A percentile compares a stretch with the other conserved stretches of the same genome.
Evolutionary conservation across 1,284 basidiomycete species (phyloP).

Genomic region (Gymnopus androsaceus): DNA sequence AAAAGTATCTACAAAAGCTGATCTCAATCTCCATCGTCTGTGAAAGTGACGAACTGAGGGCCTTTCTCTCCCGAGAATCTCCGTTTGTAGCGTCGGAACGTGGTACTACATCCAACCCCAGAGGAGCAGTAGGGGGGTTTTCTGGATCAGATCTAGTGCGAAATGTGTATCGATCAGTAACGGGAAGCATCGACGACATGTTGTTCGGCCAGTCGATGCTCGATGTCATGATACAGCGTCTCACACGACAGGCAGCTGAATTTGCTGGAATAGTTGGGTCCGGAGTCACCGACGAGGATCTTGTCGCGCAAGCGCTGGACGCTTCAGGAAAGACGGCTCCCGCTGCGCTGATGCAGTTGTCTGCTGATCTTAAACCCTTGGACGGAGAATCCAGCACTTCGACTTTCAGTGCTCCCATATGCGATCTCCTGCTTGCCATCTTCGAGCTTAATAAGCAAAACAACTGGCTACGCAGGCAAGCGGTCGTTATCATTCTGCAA

Average conservation of each 20-base stretch:
- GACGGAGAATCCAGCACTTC: constrained; percentile 86
- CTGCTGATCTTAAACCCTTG: constrained; percentile 74
- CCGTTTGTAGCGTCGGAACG: constrained; percentile 66
- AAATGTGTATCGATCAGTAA: constrained; percentile 84
- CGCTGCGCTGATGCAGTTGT: constrained; percentile 66
- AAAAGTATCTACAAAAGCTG: constrained; percentile 86
- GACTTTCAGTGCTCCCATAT: constrained; percentile 90
- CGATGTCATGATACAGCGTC: constrained; percentile 87
- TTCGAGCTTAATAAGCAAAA: constrained; percentile 95
- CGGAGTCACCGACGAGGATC: constrained; percentile 79
- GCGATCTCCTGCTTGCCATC: constrained; percentile 88
- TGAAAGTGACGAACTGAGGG: constrained; percentile 79
- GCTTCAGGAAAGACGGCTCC: constrained; percentile 64
- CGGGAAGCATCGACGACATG: constrained; percentile 92
- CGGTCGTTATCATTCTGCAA: constrained; percentile 94
- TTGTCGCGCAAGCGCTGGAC: constrained; percentile 77
- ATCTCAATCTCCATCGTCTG: constrained; percentile 77
- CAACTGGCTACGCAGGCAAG: constrained; percentile 95
- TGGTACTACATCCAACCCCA: constrained; percentile 37
- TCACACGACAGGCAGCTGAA: constrained; percentile 87
- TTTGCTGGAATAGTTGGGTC: constrained; percentile 81
- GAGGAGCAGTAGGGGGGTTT: constrained; percentile 44
- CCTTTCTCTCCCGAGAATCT: constrained; percentile 87
- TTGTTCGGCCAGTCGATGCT: constrained; percentile 92
- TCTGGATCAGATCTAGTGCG: constrained; percentile 78